Conservation (phyloP, 2,329 filamentous ascomycete species). For the Tolypocladium inflatum region DNA sequence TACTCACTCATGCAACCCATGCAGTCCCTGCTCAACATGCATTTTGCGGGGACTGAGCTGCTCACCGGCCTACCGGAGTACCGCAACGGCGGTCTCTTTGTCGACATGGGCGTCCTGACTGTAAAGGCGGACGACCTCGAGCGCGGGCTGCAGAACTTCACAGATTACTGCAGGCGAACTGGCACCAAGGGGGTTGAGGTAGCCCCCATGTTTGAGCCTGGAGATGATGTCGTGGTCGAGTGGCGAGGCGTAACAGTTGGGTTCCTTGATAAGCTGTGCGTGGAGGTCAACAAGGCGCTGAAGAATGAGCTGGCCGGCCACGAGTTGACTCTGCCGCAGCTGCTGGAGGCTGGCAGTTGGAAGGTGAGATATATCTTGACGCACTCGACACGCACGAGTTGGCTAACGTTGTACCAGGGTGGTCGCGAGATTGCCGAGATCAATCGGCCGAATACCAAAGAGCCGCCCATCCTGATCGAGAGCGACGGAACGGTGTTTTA, state of each 20-base stretch:
- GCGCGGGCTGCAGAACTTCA: slow-evolving; percentile 54
- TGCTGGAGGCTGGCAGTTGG: slow-evolving; percentile 95
- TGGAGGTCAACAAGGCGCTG: slow-evolving; percentile 52
- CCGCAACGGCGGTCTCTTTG: slow-evolving; percentile 79
- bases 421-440: slow-evolving; percentile 94
- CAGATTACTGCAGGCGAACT: slow-evolving; percentile 60
- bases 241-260: slow-evolving; percentile 57
- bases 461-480: slow-evolving; percentile 90
- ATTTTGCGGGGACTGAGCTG: slow-evolving; percentile 72
- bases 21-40: slow-evolving; percentile 67
- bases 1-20: slow-evolving; percentile 93
- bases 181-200: slow-evolving; percentile 52
- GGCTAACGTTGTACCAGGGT: slow-evolving; percentile 41
- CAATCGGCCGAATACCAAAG: slow-evolving; percentile 89
- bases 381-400: not conserved
- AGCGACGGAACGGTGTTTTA: slow-evolving; percentile 96
- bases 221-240: slow-evolving; percentile 54
- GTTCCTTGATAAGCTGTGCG: slow-evolving; percentile 44
- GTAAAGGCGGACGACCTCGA: slow-evolving; percentile 62
- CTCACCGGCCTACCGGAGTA: slow-evolving; percentile 88
- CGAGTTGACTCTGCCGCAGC: slow-evolving; percentile 72
- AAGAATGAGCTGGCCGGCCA: slow-evolving; percentile 54
- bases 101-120: slow-evolving; percentile 73
- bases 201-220: slow-evolving; percentile 48
- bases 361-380: slow-evolving; percentile 55